phyloP scores from a whole-genome alignment of 176 grass and related monocot genomes.

The Poa pratensis region DNA sequence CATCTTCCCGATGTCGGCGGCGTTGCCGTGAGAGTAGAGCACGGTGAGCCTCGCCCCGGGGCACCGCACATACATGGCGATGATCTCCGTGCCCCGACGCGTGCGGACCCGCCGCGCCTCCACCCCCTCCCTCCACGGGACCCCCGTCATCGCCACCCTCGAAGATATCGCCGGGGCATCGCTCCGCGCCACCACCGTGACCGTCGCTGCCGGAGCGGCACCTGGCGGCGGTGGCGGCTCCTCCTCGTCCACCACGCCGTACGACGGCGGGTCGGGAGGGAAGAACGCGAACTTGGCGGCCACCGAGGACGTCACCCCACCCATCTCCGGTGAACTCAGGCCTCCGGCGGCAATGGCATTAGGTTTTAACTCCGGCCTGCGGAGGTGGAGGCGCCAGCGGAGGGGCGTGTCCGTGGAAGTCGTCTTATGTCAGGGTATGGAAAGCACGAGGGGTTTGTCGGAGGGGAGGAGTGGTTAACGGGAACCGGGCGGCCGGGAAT shows the following conservation, averaged over 20 bases:
- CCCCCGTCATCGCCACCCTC: slow-evolving; percentile 47
- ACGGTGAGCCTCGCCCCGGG: slow-evolving; percentile 72
- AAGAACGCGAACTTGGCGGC: slow-evolving; percentile 87
- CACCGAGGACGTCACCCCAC: slow-evolving; percentile 78
- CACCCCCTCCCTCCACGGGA: slow-evolving; percentile 61
- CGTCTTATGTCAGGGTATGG: neutral
- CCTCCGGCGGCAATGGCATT: slow-evolving; percentile 28
- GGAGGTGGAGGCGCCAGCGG: slow-evolving; percentile 11
- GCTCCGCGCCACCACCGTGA: neutral
- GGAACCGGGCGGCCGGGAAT: slow-evolving; percentile 29
- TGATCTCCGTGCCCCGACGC: slow-evolving; percentile 65
- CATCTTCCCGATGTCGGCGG: slow-evolving; percentile 91
- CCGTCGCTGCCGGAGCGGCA: neutral
- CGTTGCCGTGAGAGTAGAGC: slow-evolving; percentile 98
- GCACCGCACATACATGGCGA: slow-evolving; percentile 68
- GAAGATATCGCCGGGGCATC: neutral
- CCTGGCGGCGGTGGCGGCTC: slow-evolving; percentile 30
- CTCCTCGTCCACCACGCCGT: slow-evolving; percentile 60
- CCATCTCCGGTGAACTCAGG: slow-evolving; percentile 59
- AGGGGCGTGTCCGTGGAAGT: slow-evolving; percentile 12
- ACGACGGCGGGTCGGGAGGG: slow-evolving; percentile 74
- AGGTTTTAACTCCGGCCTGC: slow-evolving; percentile 29
- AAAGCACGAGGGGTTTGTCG: slow-evolving; percentile 29
- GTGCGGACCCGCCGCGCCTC: slow-evolving; percentile 74
- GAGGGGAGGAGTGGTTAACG: slow-evolving; percentile 22